A percentile compares a stretch with the other conserved stretches of the same genome.
These are phyloP conservation scores for Ocimum tenuiflorum DNA, from an alignment of 257 asterid genomes.

Conservation along the genomic window DNA sequence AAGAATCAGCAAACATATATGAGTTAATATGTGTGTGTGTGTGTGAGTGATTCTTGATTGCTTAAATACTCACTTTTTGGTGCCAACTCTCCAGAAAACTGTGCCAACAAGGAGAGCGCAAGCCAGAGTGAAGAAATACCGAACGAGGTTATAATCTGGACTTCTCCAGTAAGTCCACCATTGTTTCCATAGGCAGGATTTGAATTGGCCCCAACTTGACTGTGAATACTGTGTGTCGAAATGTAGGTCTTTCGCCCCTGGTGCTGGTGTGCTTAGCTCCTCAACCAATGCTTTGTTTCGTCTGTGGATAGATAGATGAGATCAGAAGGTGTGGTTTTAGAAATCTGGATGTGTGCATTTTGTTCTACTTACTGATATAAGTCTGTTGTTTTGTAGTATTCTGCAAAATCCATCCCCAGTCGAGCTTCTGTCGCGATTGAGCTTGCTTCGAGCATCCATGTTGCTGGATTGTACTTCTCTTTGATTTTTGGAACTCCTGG, in stretches of 20 bases:
- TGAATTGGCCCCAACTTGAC: conserved; percentile 49
- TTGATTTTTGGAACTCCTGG: conserved; percentile 58
- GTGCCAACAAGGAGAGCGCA: conserved; percentile 77
- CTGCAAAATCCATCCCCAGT: conserved; percentile 61
- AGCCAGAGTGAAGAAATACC: conserved; percentile 59
- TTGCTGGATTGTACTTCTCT: conserved; percentile 78
- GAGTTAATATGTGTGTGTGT: not conserved
- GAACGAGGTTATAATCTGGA: conserved; percentile 78
- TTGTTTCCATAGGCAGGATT: conserved; percentile 69
- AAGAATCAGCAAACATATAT: not conserved
- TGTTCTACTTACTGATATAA: conserved; percentile 42
- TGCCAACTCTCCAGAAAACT: conserved; percentile 65
- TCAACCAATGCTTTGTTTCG: conserved; percentile 54
- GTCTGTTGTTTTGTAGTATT: conserved; percentile 49
- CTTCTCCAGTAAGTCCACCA: conserved; percentile 92
- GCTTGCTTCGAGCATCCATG: conserved; percentile 91
- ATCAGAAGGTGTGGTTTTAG: not conserved
- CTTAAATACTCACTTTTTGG: conserved; percentile 33
- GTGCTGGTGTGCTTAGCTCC: conserved; percentile 53
- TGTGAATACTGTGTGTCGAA: conserved; percentile 61
- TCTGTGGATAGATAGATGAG: conserved; percentile 24
- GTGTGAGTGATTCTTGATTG: not conserved
- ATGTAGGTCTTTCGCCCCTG: conserved; percentile 52
- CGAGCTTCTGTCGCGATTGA: conserved; percentile 51
- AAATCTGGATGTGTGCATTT: not conserved